Evolutionary conservation across 306 rosid species (phyloP), one percentile per base, ranked within the genome.

Genomic region (Urtica urens): DNA sequence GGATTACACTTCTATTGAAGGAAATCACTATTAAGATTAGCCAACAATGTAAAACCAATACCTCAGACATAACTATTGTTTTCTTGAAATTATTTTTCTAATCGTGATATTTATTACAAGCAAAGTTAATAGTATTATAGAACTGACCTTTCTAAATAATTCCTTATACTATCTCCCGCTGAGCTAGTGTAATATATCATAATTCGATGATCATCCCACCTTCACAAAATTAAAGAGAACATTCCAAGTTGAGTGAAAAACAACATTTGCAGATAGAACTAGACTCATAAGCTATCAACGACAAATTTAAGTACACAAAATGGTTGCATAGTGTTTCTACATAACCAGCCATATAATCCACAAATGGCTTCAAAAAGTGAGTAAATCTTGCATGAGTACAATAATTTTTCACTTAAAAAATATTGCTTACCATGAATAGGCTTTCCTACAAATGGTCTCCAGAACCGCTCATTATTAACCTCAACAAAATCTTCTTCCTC

Each of bases 171-270:
- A 59, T 94, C 93, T 60, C 99, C 99, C 15, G 96, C 99, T 33
- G 95, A 82, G 69, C 99, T 90, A 18, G 99, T 95, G 74, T 90
- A 90, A 65, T 90, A 85, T 79, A 90, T 90, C 99, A 81, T 90
- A 69, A 90, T 82, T 63, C 95, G 69, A 75, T 90, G 99, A 72
- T 90, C 78, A 67, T 90, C 86, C 61, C n/a, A n/a, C 87, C 99
- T 90, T 84, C 75, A 76, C 7, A 68, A 27, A 72, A 65, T 64
- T 13, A 72, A 23, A 46, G 49, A 23, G n/a, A n/a, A 52, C 62
- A 76, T n/a, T 37, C 68, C 34, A 67, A 65, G 26, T 20, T 22
- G 33, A 49, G 50, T 34, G 65, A 62, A n/a, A 69, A 59, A 46
- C 44, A 53, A 64, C 35, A 64, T 54, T 39, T 42, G 49, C 53